Evolutionary conservation across 2,329 filamentous ascomycete species (phyloP).

Genomic region (Paecilomyces variotii): DNA sequence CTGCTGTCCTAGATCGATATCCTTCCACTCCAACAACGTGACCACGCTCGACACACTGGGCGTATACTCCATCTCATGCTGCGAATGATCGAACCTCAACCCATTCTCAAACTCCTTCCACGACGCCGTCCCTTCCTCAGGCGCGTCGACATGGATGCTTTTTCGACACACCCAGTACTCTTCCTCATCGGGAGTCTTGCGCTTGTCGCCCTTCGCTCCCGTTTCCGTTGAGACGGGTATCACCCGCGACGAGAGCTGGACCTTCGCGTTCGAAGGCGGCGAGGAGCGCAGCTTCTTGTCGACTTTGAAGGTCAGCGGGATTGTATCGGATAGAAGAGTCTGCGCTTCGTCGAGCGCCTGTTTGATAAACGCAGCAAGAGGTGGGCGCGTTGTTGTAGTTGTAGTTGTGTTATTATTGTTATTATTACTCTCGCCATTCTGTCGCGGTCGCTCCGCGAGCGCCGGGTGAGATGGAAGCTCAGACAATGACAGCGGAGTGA

Average conservation of each 20-base stretch:
- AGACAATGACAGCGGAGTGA: conserved; percentile 20
- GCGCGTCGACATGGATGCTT: conserved; percentile 25
- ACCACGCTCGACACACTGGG: conserved; percentile 26
- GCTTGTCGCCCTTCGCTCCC: neutral
- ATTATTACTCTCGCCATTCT: neutral
- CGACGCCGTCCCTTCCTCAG: conserved; percentile 24
- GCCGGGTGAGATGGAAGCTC: conserved; percentile 22
- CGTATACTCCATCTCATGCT: conserved; percentile 35
- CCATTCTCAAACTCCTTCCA: conserved; percentile 32
- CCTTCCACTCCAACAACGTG: conserved; percentile 20
- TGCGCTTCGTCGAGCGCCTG: conserved; percentile 20
- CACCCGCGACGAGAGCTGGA: conserved; percentile 17
- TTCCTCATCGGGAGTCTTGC: conserved; percentile 2
- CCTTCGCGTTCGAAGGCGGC: conserved; percentile 19
- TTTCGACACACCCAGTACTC: conserved; percentile 37
- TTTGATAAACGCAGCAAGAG: conserved; percentile 14
- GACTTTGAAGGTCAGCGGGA: conserved; percentile 18
- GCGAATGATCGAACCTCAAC: conserved; percentile 29
- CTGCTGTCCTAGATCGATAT: neutral
- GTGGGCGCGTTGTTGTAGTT: conserved; percentile 5
- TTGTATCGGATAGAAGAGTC: conserved; percentile 16
- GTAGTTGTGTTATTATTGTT: too few species aligned
- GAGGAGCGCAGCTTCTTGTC: conserved; percentile 20
- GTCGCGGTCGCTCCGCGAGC: conserved; percentile 7
- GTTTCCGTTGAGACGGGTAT: neutral